Base-by-base conservation (phyloP, 257 asterid genomes). In the Phtheirospermum japonicum region DNA sequence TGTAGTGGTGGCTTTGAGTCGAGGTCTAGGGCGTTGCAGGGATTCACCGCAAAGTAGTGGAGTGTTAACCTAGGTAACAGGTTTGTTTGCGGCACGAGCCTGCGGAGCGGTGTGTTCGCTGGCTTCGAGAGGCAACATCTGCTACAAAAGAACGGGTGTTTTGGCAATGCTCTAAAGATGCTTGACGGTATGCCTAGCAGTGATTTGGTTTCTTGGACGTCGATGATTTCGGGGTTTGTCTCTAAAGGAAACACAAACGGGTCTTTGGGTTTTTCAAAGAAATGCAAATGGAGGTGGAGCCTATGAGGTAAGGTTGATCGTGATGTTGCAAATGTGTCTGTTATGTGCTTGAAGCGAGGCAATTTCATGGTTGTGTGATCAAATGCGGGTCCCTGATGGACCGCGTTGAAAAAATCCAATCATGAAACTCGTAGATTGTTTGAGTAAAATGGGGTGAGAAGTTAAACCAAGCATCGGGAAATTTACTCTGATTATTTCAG, bases 121-220 rank as follows among this genome's bases (percentile, higher is more conserved):
- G n/a, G n/a, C n/a, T n/a, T n/a, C n/a, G n/a, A n/a, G n/a, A n/a
- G n/a, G n/a, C n/a, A n/a, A n/a, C n/a, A n/a, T n/a, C n/a, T n/a
- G n/a, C n/a, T n/a, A n/a, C n/a, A n/a, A n/a, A 72, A 69, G 59
- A 56, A 32, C 28, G 76, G 63, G 53, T 61, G 67, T 45, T 55
- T 61, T 50, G 63, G 37, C 2, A 75, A 70, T 59, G 85, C 83
- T 16, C 46, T 66, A 31, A 63, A 66, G 73, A 4, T 78, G 80
- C 80, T 83, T 23, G 66, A 57, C 2, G 82, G 71, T 73, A 83
- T 78, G 85, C 76, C 74, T 43, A 7, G 28, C 0, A 73, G 66
- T 20, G 90, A 83, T 58, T 59, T 65, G 70, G 82, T 78, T 63
- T 83, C n/a, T n/a, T n/a, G n/a, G n/a, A n/a, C n/a, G n/a, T n/a